phyloP scores from a whole-genome alignment of 2,329 filamentous ascomycete genomes.

The Neonectria ditissima region DNA sequence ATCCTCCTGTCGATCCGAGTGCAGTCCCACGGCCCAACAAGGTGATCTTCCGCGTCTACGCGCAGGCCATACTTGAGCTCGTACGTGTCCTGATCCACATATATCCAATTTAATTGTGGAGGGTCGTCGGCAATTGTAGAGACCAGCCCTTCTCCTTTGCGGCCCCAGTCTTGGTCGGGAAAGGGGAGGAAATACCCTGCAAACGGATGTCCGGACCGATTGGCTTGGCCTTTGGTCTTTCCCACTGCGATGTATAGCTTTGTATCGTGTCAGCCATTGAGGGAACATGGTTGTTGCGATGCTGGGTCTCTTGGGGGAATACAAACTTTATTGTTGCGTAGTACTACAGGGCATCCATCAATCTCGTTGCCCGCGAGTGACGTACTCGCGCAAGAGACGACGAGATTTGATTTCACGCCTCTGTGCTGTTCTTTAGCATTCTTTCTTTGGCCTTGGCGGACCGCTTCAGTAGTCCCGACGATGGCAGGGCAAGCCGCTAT shows the following conservation, averaged over 20 bases:
- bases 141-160: too few relatives aligned
- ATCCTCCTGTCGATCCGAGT: constrained; percentile 3
- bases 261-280: too few relatives aligned
- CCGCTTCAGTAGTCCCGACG: not conserved
- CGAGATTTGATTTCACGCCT: not conserved
- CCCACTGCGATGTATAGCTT: too few relatives aligned
- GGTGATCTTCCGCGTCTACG: constrained; percentile 1
- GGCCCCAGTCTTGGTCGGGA: too few relatives aligned
- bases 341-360: too few relatives aligned
- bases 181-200: too few relatives aligned
- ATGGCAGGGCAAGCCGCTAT: not conserved
- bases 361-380: not conserved
- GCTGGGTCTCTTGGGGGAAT: too few relatives aligned
- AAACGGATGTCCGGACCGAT: too few relatives aligned
- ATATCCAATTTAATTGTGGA: not conserved
- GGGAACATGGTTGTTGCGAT: too few relatives aligned
- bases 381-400: not conserved
- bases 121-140: not conserved
- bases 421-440: not conserved
- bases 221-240: too few relatives aligned
- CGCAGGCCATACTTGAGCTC: not conserved
- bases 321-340: too few relatives aligned
- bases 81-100: not conserved
- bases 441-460: constrained; percentile 2
- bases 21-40: constrained; percentile 6